These are phyloP conservation scores for Ascochyta fabae DNA, from an alignment of 2,329 filamentous ascomycete genomes.

Conservation along the genomic window DNA sequence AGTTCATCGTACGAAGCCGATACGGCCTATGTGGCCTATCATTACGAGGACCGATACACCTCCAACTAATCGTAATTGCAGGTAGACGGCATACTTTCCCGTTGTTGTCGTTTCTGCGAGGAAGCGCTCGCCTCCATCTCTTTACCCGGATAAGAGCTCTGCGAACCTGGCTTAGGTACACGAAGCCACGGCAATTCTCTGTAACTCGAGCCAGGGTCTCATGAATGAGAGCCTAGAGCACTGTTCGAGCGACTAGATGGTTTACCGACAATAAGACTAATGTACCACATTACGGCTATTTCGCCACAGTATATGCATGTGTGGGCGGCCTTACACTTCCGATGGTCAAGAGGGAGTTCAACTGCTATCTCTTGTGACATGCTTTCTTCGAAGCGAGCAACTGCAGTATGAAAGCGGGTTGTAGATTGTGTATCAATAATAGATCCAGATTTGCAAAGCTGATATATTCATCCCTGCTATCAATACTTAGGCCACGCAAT, in stretches of 20 bases:
- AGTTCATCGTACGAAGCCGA: background rate
- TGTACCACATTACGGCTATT: background rate
- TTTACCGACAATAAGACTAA: background rate
- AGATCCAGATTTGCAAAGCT: background rate
- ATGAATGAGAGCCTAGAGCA: background rate
- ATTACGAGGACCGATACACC: background rate
- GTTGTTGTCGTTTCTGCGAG: background rate
- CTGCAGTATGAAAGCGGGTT: background rate
- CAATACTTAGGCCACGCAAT: background rate
- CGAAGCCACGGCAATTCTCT: background rate
- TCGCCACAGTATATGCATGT: background rate
- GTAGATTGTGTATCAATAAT: background rate
- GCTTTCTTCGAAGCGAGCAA: background rate
- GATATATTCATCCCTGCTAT: background rate
- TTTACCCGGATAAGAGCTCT: conserved; percentile 10
- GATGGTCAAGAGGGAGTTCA: background rate
- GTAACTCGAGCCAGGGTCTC: background rate
- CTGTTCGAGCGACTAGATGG: background rate
- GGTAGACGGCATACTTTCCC: background rate
- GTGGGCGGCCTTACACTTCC: background rate
- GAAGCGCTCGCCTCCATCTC: background rate
- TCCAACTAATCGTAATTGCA: background rate
- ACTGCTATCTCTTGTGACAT: background rate
- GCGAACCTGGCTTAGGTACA: background rate
- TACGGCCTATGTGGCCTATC: background rate